phyloP scores from a whole-genome alignment of 441 rosid species.

The Aleurites moluccanus region DNA sequence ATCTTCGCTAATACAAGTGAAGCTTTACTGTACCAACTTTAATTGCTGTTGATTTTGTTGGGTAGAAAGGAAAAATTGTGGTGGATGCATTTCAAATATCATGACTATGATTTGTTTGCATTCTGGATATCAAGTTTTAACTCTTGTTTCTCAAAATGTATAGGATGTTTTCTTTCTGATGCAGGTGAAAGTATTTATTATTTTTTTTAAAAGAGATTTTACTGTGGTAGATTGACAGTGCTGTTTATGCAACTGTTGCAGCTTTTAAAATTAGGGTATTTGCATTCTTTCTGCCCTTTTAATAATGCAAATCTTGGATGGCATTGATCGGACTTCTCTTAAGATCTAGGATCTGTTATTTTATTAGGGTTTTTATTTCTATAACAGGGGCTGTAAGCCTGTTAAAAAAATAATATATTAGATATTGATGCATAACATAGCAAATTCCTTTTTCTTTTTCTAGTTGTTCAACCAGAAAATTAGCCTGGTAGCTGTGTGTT shows the following conservation, averaged over 20 bases:
- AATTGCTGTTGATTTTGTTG: neutral
- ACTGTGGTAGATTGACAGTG: neutral
- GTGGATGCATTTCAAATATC: neutral
- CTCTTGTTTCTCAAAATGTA: neutral
- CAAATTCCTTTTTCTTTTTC: neutral
- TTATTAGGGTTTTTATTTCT: neutral
- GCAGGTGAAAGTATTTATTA: neutral
- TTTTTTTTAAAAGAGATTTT: neutral
- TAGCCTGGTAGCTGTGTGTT: neutral
- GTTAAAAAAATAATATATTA: too few species aligned
- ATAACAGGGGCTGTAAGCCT: neutral
- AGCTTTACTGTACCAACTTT: neutral
- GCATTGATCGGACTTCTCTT: neutral
- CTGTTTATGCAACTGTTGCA: neutral
- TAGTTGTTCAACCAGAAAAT: neutral
- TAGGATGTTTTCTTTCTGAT: constrained; percentile 10
- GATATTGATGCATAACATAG: neutral
- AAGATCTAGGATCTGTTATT: neutral
- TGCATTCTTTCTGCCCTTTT: neutral
- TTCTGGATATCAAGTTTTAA: neutral
- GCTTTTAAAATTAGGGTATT: neutral
- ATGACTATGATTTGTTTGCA: neutral
- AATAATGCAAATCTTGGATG: neutral
- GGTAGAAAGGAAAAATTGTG: neutral
- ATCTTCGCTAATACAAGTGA: neutral